Evolutionary conservation across 805 yeast genomes (phyloP), one percentile per base, ranked within the genome.

Genomic region (Yarrowia sp.): DNA sequence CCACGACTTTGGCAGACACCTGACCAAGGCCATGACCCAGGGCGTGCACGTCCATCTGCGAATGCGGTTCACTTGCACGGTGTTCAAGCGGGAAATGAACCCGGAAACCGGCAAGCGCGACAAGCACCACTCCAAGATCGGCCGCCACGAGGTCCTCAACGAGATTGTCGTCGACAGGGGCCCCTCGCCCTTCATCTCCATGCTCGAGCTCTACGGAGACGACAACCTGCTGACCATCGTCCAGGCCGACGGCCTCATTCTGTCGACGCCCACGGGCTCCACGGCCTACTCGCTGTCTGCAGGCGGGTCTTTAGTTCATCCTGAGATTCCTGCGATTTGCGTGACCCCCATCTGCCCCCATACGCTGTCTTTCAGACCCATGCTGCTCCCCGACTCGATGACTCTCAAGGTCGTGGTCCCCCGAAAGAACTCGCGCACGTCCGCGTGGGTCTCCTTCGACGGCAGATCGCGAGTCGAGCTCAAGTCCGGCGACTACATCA

Each of bases 361-460:
- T 69, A 90, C 97, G 0, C 78, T 92, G 46, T 88, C 96, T 7
- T 93, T 93, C 76, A 80, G 98, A 66, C 98, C 98, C 2, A 87
- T 93, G 61, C 78, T 93, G 63, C 77, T 93, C 27, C 98, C 98
- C 0, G 98, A 93, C 72, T 88, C 94, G n/a, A 90, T 92, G 92
- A 78, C 81, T 24, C 75, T 93, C 63, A 86, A 84, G 68, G 87
- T 93, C 5, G 87, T 87, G 68, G 96, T 91, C 3, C 97, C 98
- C 0, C 61, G 71, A 4, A 74, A 83, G 58, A 78, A 78, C 62
- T 85, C 96, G 49, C 78, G 98, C 61, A 83, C 96, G 4, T 88
- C 96, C 0, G 97, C 97, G 0, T 93, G 97, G 96, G 96, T 94
- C 0, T 86, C 97, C 0, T 93, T 93, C 70, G 98, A 93, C 73